Conservation (phyloP, 306 rosid genomes). For the Glycine tomentella region DNA sequence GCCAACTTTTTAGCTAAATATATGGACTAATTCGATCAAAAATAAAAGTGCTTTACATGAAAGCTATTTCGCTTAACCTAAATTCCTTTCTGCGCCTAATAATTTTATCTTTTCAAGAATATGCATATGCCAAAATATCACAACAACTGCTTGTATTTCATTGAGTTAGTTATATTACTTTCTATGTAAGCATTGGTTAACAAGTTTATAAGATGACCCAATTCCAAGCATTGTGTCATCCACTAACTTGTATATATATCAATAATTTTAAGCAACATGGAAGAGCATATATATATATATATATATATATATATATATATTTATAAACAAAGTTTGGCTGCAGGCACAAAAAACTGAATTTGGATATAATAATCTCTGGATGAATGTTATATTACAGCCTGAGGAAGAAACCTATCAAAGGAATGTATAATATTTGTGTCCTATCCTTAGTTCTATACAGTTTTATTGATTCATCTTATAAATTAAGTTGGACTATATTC, state of each 20-base stretch:
- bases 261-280: not conserved
- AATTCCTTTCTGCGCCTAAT: slow-evolving; percentile 43
- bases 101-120: not conserved
- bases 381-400: not conserved
- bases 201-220: slow-evolving; percentile 15
- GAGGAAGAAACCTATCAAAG: slow-evolving; percentile 41
- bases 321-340: not conserved
- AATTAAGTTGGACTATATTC: too few species aligned
- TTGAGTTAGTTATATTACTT: slow-evolving; percentile 37
- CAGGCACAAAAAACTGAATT: not conserved
- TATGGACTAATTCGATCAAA: not conserved
- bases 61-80: slow-evolving; percentile 28
- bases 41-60: slow-evolving; percentile 24
- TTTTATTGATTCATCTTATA: too few species aligned
- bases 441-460: too few species aligned
- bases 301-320: not conserved
- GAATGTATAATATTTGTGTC: not conserved
- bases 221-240: slow-evolving; percentile 31
- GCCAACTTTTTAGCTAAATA: slow-evolving; percentile 20
- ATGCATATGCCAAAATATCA: slow-evolving; percentile 33
- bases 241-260: not conserved
- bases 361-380: not conserved
- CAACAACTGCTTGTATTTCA: slow-evolving; percentile 15
- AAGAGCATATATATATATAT: not conserved
- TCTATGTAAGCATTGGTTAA: slow-evolving; percentile 10